phyloP scores from a whole-genome alignment of 495 filamentous ascomycete genomes.

The Lineolata rhizophorae region DNA sequence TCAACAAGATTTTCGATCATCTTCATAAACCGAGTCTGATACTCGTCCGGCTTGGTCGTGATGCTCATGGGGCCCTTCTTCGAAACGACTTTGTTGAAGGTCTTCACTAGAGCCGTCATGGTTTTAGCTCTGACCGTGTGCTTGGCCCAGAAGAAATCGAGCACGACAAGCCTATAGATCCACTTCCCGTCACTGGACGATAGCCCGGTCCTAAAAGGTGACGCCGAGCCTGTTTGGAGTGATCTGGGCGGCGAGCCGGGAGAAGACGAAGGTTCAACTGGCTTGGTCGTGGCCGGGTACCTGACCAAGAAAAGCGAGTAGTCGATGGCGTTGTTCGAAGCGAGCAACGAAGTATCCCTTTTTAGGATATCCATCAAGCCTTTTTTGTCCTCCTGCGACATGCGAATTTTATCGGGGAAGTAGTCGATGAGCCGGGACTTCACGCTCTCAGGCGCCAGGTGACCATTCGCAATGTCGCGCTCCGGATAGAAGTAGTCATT shows the following conservation, averaged over 20 bases:
- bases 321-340: conserved; percentile 38
- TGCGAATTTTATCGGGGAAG: conserved; percentile 39
- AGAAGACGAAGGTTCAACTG: too few species aligned
- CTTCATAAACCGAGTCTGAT: conserved; percentile 36
- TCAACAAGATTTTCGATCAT: conserved; percentile 37
- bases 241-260: too few species aligned
- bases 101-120: conserved; percentile 36
- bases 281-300: conserved; percentile 17
- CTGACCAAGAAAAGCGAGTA: conserved; percentile 48
- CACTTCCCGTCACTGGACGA: conserved; percentile 35
- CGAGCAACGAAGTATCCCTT: conserved; percentile 35
- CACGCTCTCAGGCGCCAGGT: conserved; percentile 33
- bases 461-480: conserved; percentile 37
- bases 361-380: conserved; percentile 27
- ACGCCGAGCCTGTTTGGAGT: conserved; percentile 18
- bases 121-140: conserved; percentile 38
- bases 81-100: conserved; percentile 36
- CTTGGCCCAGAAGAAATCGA: conserved; percentile 56
- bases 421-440: conserved; percentile 35
- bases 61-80: conserved; percentile 45
- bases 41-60: conserved; percentile 42
- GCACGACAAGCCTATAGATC: conserved; percentile 35
- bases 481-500: conserved; percentile 51
- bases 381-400: conserved; percentile 27
- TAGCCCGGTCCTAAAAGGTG: conserved; percentile 32